phyloP scores from a whole-genome alignment of 257 asterid species.

The Plantago elongata region DNA sequence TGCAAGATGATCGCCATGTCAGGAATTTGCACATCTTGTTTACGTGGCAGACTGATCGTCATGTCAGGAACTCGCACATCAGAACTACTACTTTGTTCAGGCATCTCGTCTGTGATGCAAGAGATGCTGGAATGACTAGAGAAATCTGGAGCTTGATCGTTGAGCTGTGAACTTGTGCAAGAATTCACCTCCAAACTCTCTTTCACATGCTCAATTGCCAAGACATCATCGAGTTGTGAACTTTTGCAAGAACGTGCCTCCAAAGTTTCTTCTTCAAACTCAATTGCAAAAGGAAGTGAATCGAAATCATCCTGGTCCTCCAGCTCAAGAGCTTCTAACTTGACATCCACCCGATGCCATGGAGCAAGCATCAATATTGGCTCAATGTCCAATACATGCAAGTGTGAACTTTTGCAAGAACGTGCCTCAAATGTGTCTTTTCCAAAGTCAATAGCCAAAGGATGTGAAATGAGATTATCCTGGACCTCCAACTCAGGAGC shows the following conservation, averaged over 20 bases:
- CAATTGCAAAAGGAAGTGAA: slow-evolving; percentile 30
- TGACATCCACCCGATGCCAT: slow-evolving; percentile 20
- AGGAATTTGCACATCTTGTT: slow-evolving; percentile 28
- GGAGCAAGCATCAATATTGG: slow-evolving; percentile 23
- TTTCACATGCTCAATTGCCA: slow-evolving; percentile 23
- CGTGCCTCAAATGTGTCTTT: slow-evolving; percentile 7
- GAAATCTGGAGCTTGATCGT: slow-evolving; percentile 28
- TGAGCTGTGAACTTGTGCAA: slow-evolving; percentile 19
- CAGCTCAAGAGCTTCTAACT: slow-evolving; percentile 25
- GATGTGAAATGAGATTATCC: too few species aligned
- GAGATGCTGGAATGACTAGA: slow-evolving; percentile 23
- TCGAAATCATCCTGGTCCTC: slow-evolving; percentile 23
- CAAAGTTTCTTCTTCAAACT: slow-evolving; percentile 15
- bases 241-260: neutral
- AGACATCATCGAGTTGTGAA: slow-evolving; percentile 11
- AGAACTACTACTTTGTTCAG: slow-evolving; percentile 27
- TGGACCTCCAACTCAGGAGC: slow-evolving; percentile 20
- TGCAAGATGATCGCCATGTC: slow-evolving; percentile 23
- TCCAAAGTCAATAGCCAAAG: slow-evolving; percentile 24
- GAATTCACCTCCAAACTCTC: slow-evolving; percentile 14
- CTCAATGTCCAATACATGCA: slow-evolving; percentile 23
- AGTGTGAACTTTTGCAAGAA: too few species aligned
- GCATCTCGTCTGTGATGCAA: slow-evolving; percentile 7
- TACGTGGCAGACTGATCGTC: slow-evolving; percentile 23
- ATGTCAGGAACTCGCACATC: slow-evolving; percentile 29